These are phyloP conservation scores for Digitaria exilis DNA, from an alignment of 202 grass and related monocot genomes.

Conservation along the genomic window DNA sequence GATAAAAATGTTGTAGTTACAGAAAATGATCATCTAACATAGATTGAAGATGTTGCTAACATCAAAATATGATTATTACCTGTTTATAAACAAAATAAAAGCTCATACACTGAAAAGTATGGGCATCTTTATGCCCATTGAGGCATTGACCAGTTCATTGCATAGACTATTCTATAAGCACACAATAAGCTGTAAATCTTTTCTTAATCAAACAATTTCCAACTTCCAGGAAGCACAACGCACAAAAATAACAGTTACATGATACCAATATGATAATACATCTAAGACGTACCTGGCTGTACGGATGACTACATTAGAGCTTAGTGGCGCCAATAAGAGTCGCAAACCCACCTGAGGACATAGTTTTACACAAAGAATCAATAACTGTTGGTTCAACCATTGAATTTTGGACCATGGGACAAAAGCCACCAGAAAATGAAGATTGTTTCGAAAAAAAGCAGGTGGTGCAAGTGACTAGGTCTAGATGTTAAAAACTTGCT, in stretches of 20 bases:
- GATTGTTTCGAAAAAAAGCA: background rate
- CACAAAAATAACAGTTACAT: background rate
- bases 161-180: background rate
- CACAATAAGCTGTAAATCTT: constrained; percentile 4
- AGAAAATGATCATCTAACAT: constrained; percentile 21
- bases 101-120: background rate
- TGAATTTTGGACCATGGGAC: background rate
- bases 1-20: background rate
- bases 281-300: constrained; percentile 54
- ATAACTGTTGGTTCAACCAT: background rate
- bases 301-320: constrained; percentile 54
- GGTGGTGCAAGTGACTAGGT: background rate
- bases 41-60: background rate
- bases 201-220: background rate
- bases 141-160: constrained; percentile 11
- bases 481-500: background rate
- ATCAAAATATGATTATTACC: background rate
- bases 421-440: background rate
- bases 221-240: background rate
- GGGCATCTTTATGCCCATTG: background rate
- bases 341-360: constrained; percentile 53
- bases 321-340: constrained; percentile 61
- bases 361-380: constrained; percentile 8
- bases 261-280: background rate
- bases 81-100: background rate